Conservation (phyloP, 495 filamentous ascomycete genomes). For the Tuber aestivum region DNA sequence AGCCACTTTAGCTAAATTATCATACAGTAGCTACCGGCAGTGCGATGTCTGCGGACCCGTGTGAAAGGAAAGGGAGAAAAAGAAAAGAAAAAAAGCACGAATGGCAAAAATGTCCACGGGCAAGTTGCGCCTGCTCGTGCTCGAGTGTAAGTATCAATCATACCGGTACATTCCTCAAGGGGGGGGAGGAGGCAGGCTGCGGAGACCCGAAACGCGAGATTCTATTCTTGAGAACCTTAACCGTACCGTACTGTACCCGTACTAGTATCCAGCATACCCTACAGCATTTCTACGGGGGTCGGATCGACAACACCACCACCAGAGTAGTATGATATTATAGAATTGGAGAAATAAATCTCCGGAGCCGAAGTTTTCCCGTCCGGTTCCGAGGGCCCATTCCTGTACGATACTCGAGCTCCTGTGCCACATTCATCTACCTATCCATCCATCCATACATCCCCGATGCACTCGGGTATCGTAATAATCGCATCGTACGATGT, state of each 20-base stretch:
- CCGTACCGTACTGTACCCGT: no score
- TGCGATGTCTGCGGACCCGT: no score
- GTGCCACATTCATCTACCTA: no score
- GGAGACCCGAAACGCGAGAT: not conserved
- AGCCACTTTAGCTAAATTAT: no score
- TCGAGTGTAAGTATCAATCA: not conserved
- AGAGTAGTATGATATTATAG: no score
- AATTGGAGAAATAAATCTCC: not conserved
- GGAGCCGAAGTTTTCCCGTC: not conserved
- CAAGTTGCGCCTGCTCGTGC: not conserved
- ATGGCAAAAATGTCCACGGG: not conserved
- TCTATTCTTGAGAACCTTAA: not conserved
- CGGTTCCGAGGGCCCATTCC: not conserved
- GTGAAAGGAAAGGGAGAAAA: no score
- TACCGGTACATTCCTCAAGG: not conserved
- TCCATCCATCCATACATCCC: not conserved
- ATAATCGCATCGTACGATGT: no score
- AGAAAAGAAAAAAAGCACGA: not conserved
- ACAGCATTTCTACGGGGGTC: no score
- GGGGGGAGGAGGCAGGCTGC: not conserved
- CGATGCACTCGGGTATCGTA: no score
- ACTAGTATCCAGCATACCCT: no score
- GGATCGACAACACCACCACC: not conserved
- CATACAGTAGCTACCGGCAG: no score
- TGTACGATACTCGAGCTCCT: no score